These are phyloP conservation scores for Claviceps sp. DNA, from an alignment of 2,329 filamentous ascomycete species.

Conservation along the genomic window DNA sequence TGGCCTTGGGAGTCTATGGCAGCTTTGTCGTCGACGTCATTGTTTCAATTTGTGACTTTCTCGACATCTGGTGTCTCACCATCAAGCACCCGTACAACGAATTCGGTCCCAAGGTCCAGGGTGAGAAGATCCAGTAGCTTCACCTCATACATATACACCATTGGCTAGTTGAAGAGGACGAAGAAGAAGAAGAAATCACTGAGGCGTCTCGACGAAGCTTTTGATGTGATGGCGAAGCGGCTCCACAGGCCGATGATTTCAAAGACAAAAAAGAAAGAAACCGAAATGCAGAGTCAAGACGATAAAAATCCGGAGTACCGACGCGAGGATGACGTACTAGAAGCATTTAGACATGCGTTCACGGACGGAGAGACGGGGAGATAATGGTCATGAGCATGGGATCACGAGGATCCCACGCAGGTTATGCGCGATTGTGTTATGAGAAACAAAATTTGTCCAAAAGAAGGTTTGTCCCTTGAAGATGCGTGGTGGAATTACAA, in stretches of 20 bases:
- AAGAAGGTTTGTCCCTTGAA: not conserved
- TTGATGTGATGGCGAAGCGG: not conserved
- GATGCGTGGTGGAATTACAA: not conserved
- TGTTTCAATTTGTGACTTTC: constrained; percentile 91
- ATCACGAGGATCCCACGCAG: not conserved
- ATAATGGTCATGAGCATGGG: constrained; percentile 1
- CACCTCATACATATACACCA: not conserved
- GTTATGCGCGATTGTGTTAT: not conserved
- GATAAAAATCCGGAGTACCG: not conserved
- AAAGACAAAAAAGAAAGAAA: not conserved
- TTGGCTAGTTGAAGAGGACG: not conserved
- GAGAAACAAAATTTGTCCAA: not conserved
- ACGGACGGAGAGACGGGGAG: not conserved
- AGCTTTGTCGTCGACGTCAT: constrained; percentile 97
- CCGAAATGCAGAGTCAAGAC: not conserved
- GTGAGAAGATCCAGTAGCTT: constrained; percentile 26
- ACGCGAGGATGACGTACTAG: not conserved
- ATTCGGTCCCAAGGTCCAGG: constrained; percentile 16
- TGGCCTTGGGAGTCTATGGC: constrained; percentile 82
- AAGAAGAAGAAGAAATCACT: not conserved
- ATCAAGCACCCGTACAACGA: constrained; percentile 71
- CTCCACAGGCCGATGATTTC: not conserved
- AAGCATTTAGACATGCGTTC: not conserved
- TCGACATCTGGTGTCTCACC: constrained; percentile 96
- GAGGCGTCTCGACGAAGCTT: not conserved